Base-by-base conservation (phyloP, 1,284 basidiomycete genomes). In the Cryptococcus sp. region DNA sequence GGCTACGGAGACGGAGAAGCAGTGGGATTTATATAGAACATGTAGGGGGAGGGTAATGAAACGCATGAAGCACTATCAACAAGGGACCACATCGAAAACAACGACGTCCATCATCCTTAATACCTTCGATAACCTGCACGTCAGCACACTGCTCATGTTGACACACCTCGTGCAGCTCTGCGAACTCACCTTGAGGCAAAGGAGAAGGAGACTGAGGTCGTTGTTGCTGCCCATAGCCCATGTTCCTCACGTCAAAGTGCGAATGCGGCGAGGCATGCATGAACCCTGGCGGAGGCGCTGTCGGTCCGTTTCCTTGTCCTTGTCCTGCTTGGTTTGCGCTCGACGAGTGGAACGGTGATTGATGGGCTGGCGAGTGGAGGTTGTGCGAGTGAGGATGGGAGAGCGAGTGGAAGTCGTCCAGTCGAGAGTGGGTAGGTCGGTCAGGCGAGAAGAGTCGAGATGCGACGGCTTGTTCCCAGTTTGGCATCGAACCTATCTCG, bases 361-460 rank as follows among this genome's bases (percentile, higher is more conserved):
- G 32, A 21, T 37, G 40, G 25, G 31, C 32, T 11, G 21, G 28
- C 19, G 34, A 42, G n/a, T 22, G 44, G 22, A 23, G 6, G 19
- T 31, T 33, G 35, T 32, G 26, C 10, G 42, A 33, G 18, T 32
- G 16, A 11, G 11, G 19, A 39, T 46, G 45, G 6, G 42, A 45
- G 33, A 9, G 23, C 9, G 9, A 7, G 28, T 31, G 44, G 33
- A 31, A 35, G 10, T 47, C 48, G 23, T 54, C 48, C 25, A 38
- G 47, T 19, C 25, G 12, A 24, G 22, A 14, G 25, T 24, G 35
- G 14, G 50, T 42, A 14, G 39, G 16, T 23, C 31, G 21, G 12
- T 49, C 53, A 14, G 53, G 51, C 6, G 50, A 49, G 43, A 52
- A 56, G 11, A 56, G 42, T 10, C 37, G 23, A 9, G 44, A n/a